Conservation (phyloP, 2,329 filamentous ascomycete species). For the Corynespora cassiicola region DNA sequence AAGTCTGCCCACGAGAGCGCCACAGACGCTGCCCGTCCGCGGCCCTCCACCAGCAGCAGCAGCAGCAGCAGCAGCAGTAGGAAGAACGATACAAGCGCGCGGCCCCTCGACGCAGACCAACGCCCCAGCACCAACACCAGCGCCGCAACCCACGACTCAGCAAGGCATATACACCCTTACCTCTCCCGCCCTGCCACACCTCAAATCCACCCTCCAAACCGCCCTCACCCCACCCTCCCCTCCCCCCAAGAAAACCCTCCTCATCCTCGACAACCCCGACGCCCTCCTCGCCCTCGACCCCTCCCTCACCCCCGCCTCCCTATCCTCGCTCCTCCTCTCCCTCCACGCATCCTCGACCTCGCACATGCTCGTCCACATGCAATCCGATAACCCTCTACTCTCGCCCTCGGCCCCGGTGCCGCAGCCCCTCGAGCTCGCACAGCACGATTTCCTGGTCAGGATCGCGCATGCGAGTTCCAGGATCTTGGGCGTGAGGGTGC, state of each 20-base stretch:
- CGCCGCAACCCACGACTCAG: slow-evolving; percentile 3
- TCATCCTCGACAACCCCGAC: slow-evolving; percentile 55
- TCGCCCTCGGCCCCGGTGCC: slow-evolving; percentile 54
- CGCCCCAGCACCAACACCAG: neutral
- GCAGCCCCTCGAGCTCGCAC: slow-evolving; percentile 41
- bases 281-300: slow-evolving; percentile 48
- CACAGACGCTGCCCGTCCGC: slow-evolving; percentile 21
- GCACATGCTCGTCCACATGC: slow-evolving; percentile 70
- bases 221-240: slow-evolving; percentile 29
- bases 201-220: slow-evolving; percentile 29
- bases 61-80: slow-evolving; percentile 5
- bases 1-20: slow-evolving; percentile 3
- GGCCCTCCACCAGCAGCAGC: slow-evolving; percentile 16
- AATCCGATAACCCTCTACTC: slow-evolving; percentile 77
- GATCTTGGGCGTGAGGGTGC: slow-evolving; percentile 73
- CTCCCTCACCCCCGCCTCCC: slow-evolving; percentile 19
- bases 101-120: slow-evolving; percentile 4
- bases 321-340: slow-evolving; percentile 33
- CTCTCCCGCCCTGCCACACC: slow-evolving; percentile 31
- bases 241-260: slow-evolving; percentile 37
- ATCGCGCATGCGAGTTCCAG: slow-evolving; percentile 77
- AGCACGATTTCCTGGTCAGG: slow-evolving; percentile 66
- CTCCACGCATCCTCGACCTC: slow-evolving; percentile 62
- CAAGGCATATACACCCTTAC: slow-evolving; percentile 28
- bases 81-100: neutral